Base-by-base conservation (phyloP, 495 filamentous ascomycete species). In the Penicillium canariense region DNA sequence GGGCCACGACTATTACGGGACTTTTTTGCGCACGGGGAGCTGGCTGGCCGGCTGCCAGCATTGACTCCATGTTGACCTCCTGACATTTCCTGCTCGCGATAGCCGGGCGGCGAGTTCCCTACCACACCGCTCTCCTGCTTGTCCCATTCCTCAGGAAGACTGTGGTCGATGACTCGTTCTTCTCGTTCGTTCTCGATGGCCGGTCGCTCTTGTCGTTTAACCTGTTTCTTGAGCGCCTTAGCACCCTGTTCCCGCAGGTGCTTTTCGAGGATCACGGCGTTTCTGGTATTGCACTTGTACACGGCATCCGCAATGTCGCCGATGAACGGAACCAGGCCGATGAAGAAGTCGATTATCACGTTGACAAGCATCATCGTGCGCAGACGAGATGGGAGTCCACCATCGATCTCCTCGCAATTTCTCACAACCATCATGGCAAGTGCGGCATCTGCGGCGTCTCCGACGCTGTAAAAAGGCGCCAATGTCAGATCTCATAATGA, bases 241-340 rank as follows among this genome's bases (percentile, higher is more conserved):
- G 62, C 66, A 10, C 62, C 75, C 59, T 73, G 74, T 48, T 84
- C 68, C 9, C 82, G 78, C 44, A 96, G 72, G 58, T 86, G 78
- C 26, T 82, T 77, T 60, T 96, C 88, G n/a, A 96, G 78, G 8
- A 87, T 62, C 39, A 86, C 74, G 4, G 87, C 88, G 61, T 91
- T 96, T 54, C 83, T 77, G 2, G 88, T 91, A 65, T 96, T 96
- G 67, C 84, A 73, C 51, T 81, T 81, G 62, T 78, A 84, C 2
- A 79, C 61, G 6, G 81, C 83, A 65, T 97, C 94, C 31, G 81
- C 81, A 22, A 97, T 22, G 61, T 97, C 94, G 17, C 94, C 94
- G 5, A 96, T 48, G 57, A 97, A 81, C 0, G 94, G 94, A 17
- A 96, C 74, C 7, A 98, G 73, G 12, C 94, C 94, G 36, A 96